These are phyloP conservation scores for Kluyveromyces sp. DNA, from an alignment of 1,139 yeast genomes.

Conservation along the genomic window DNA sequence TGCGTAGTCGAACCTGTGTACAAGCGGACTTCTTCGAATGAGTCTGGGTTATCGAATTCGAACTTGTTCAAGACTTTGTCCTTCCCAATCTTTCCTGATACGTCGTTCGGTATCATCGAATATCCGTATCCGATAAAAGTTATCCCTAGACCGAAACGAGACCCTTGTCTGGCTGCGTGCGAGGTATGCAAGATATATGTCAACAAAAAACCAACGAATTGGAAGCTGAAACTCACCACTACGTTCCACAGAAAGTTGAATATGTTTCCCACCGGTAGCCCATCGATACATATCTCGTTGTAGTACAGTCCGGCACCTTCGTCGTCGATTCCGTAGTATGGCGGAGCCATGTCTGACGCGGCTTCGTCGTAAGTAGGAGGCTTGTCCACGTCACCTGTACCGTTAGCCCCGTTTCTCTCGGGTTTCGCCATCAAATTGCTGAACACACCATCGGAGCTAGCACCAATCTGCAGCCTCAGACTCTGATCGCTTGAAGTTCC, in stretches of 20 bases:
- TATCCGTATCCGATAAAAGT: slow-evolving; percentile 77
- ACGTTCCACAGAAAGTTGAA: slow-evolving; percentile 87
- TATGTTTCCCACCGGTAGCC: slow-evolving; percentile 90
- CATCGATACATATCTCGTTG: slow-evolving; percentile 91
- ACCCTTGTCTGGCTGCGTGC: slow-evolving; percentile 95
- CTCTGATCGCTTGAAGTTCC: slow-evolving; percentile 10
- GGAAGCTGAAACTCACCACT: slow-evolving; percentile 82
- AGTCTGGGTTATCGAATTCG: slow-evolving; percentile 51
- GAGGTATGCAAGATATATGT: slow-evolving; percentile 91
- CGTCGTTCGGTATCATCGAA: slow-evolving; percentile 54
- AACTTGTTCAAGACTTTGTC: slow-evolving; percentile 31
- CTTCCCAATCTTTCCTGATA: slow-evolving; percentile 31
- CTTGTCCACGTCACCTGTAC: slow-evolving; percentile 39
- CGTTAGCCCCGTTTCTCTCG: slow-evolving; percentile 33
- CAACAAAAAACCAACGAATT: slow-evolving; percentile 84
- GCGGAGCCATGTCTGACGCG: slow-evolving; percentile 90
- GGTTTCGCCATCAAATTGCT: slow-evolving; percentile 86
- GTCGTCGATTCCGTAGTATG: slow-evolving; percentile 91
- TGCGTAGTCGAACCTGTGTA: slow-evolving; percentile 19
- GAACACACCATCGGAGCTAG: slow-evolving; percentile 76
- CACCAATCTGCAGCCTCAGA: slow-evolving; percentile 19
- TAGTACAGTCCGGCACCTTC: slow-evolving; percentile 53
- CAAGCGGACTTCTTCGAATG: slow-evolving; percentile 40
- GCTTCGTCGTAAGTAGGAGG: slow-evolving; percentile 98
- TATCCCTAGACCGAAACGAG: slow-evolving; percentile 85